These are phyloP conservation scores for Eucalyptus regnans DNA, from an alignment of 345 rosid genomes.

Conservation along the genomic window DNA sequence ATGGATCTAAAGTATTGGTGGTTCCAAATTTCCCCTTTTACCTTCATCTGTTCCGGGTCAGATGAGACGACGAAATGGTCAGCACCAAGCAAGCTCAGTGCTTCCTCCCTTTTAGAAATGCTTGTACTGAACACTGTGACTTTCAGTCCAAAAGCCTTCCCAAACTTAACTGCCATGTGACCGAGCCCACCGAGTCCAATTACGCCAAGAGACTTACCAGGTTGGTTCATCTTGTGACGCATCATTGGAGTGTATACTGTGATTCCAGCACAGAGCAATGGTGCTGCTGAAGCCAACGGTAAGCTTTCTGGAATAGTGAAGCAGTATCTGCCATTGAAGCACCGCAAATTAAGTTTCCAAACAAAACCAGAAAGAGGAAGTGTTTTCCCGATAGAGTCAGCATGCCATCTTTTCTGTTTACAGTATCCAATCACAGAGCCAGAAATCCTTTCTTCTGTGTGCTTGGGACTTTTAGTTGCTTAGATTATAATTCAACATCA, in stretches of 20 bases:
- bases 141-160: constrained; percentile 79
- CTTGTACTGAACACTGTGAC: constrained; percentile 90
- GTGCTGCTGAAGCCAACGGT: constrained; percentile 77
- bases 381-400: background rate
- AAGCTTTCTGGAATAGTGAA: constrained; percentile 57
- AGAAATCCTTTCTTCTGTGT: background rate
- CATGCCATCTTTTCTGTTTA: background rate
- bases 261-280: constrained; percentile 86
- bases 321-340: constrained; percentile 51
- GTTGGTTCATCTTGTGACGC: constrained; percentile 76
- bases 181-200: constrained; percentile 96
- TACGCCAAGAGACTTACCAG: constrained; percentile 78
- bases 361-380: background rate
- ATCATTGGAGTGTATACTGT: constrained; percentile 85
- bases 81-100: constrained; percentile 61
- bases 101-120: constrained; percentile 71
- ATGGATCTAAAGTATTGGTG: background rate
- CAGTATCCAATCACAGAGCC: background rate
- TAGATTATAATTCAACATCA: background rate
- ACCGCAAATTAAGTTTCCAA: background rate
- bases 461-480: background rate
- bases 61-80: constrained; percentile 63
- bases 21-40: background rate
- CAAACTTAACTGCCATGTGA: constrained; percentile 97
- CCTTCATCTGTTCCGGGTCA: constrained; percentile 79